Base-by-base conservation (phyloP, 805 yeast genomes). In the Spathaspora passalidarum region DNA sequence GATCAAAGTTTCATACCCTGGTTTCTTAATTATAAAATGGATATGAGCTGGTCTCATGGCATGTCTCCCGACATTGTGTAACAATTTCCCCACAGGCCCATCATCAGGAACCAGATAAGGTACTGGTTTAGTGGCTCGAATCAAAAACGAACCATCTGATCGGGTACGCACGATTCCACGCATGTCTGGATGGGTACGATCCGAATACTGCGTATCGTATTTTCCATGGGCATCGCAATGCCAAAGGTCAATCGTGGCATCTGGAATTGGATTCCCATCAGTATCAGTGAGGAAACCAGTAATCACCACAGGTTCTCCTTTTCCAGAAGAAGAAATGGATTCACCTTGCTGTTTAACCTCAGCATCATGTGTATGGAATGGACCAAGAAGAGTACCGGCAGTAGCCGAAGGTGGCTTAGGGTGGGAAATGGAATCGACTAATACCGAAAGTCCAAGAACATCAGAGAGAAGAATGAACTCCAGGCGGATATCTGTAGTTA, bases 101-200 rank as follows among this genome's bases (percentile, higher is more conserved):
- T 67, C 72, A 49, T 58, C 58, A 11, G 72, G 72, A 38, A 67
- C 68, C 18, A 71, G 72, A 44, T 67, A 67, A 18, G 72, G 56
- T 10, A 62, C 63, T 14, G 73, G 73, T 38, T 55, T 56, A 42
- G 64, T 51, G 37, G 68, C 65, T 25, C 52, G 52, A 26, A 64
- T 56, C 17, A 53, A 45, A 47, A 56, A 65, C 25, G 49, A 43
- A 35, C 54, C 60, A 40, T 56, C 57, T 14, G 26, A 41, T 14
- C 44, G 26, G 11, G 56, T 50, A 17, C 32, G 38, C 35, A 53
- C 46, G 20, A 56, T 48, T 13, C 60, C 60, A 42, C 60, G 45
- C 58, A 56, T 50, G 43, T 56, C 59, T 17, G 59, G 52, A 9
- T 47, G 52, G 14, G 49, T 54, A 34, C 59, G 47, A 34, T 55